Base-by-base conservation (phyloP, 2,329 filamentous ascomycete species). In the Stemphylium lycopersici region DNA sequence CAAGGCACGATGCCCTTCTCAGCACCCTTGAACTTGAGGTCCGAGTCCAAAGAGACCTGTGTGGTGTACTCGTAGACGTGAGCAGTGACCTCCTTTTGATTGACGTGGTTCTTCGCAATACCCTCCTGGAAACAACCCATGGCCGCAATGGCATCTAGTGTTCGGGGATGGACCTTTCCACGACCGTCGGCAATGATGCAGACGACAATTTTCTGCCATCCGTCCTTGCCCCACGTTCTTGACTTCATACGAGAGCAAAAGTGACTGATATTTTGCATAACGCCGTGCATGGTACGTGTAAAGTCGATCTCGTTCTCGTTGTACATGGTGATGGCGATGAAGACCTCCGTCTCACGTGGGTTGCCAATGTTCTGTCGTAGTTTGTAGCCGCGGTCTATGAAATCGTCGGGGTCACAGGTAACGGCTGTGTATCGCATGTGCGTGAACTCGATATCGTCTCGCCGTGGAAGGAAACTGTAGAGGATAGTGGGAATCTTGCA, bases 21-120 rank as follows among this genome's bases (percentile, higher is more conserved):
- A 1, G 95, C 95, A 31, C 96, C 95, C 80, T 99, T 99, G 82
- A 99, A 99, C 76, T 97, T 97, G 61, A 99, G 84, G 65, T 97
- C 93, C 0, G 93, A 85, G 73, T 99, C 95, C 8, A 99, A 84
- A 0, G 93, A 98, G 10, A 99, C 95, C 70, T 99, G 96, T 0
- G 95, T 98, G 0, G 95, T 99, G 78, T 99, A 99, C 75, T 99
- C 95, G 79, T 99, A 99, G 12, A 99, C 91, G 78, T 99, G 95
- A 0, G 93, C 93, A 62, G 93, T 93, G 41, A 99, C 95, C 58
- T 96, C 91, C 66, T 91, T 90, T 70, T 95, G 89, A 78, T 99
- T 99, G 81, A 99, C 95, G 72, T 90, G 87, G 76, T 99, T 99
- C 83, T 99, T 99, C 55, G 95, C 95, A 69, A 99, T 98, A 26